Percentiles rank a stretch among this genome's conserved stretches.
Conservation (phyloP, 441 rosid species). For the Adansonia rubrostipa region DNA sequence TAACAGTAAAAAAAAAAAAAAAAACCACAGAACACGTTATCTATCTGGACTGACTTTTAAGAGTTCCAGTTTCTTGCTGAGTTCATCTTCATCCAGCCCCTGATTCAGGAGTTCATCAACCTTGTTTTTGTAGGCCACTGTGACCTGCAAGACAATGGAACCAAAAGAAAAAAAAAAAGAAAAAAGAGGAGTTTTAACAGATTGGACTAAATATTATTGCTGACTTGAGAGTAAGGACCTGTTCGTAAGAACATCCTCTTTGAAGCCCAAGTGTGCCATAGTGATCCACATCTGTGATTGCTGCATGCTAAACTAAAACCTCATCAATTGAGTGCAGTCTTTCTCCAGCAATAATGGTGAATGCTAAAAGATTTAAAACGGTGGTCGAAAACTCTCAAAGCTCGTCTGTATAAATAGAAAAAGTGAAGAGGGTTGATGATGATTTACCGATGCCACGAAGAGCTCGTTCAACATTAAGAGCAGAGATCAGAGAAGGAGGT, state of each 20-base stretch:
- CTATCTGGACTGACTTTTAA: conserved; percentile 46
- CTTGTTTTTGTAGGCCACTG: conserved; percentile 52
- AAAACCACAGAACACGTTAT: background rate
- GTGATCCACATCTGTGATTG: conserved; percentile 81
- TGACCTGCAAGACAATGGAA: conserved; percentile 42
- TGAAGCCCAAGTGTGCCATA: conserved; percentile 70
- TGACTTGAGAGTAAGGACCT: conserved; percentile 35
- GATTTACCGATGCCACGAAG: conserved; percentile 79
- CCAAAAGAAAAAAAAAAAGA: background rate
- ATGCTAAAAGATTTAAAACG: background rate
- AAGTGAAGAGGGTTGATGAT: background rate
- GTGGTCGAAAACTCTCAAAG: background rate
- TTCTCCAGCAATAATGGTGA: background rate
- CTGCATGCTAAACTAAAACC: conserved; percentile 63
- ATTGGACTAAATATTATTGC: background rate
- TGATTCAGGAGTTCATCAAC: conserved; percentile 52
- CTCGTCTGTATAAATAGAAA: background rate
- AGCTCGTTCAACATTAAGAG: conserved; percentile 81
- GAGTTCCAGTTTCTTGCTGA: conserved; percentile 47
- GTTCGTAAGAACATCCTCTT: conserved; percentile 65
- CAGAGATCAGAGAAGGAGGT: conserved; percentile 69
- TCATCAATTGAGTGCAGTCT: conserved; percentile 26
- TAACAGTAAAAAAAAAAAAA: background rate
- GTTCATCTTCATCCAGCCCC: conserved; percentile 59
- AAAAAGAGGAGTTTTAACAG: background rate